Base-by-base conservation (phyloP, 805 yeast genomes). In the Ogataea methanolica region DNA sequence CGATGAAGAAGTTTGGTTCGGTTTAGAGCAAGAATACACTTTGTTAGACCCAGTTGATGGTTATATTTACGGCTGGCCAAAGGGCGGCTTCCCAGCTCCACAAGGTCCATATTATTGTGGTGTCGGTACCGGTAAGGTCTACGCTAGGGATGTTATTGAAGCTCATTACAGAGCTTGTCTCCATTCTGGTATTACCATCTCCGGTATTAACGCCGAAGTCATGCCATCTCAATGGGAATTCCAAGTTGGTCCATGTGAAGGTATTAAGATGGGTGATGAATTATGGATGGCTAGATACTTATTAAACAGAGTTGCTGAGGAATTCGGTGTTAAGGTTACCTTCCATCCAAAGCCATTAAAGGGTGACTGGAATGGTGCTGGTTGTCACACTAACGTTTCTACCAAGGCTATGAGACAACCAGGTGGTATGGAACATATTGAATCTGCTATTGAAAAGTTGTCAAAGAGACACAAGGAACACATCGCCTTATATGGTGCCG, bases 81-180 rank as follows among this genome's bases (percentile, higher is more conserved):
- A 88, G 78, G 97, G 97, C 62, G 99, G 98, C 55, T 94, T 80
- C 95, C 99, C 99, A 69, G 98, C 96, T 60, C 98, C 99, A 57
- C 99, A 94, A 77, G 99, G 99, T 59, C 99, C 99, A 53, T 94
- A 94, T 86, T 94, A 94, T 84, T 94, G 99, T 80, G 99, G 98
- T 83, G 99, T 94, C 57, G 99, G 99, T 75, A 80, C 97, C 63
- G 97, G 97, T 67, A 91, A 89, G 77, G 99, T 92, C 55, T 88
- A 85, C 71, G 96, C 97, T 66, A 83, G 99, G 77, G 99, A 94
- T 69, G 90, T 92, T 48, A 90, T 94, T 62, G 99, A 92, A 79
- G 98, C 99, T 50, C 99, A 92, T 78, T 94, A 94, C 86, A 85
- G 94, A 71, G 99, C 99, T 53, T 91, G 97, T 78, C 77, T 92